Evolutionary conservation across 2,329 filamentous ascomycete species (phyloP).

Genomic region (Penicillium sp.): DNA sequence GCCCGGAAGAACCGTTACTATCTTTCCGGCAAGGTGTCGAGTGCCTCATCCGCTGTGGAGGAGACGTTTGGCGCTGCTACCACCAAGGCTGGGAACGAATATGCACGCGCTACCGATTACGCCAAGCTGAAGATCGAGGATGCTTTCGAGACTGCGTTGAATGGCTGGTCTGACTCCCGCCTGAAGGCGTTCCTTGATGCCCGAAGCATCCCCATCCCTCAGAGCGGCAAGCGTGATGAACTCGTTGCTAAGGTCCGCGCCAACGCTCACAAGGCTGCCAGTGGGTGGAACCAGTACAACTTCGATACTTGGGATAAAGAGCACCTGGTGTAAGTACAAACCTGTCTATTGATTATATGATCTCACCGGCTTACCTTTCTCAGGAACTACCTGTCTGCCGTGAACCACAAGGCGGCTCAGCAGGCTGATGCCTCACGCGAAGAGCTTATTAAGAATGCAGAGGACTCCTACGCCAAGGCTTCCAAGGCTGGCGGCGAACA

Average conservation of each 20-base stretch:
- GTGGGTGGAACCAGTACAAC: constrained; percentile 70
- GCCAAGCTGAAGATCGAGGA: constrained; percentile 63
- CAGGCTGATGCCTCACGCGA: constrained; percentile 67
- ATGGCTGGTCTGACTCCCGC: constrained; percentile 71
- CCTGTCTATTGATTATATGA: neutral
- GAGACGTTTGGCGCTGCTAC: constrained; percentile 67
- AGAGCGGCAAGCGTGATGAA: constrained; percentile 68
- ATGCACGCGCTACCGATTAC: constrained; percentile 71
- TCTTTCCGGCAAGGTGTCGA: constrained; percentile 49
- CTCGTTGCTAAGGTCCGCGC: constrained; percentile 73
- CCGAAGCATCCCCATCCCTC: constrained; percentile 72
- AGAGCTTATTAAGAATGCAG: constrained; percentile 64
- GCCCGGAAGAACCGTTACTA: constrained; percentile 83
- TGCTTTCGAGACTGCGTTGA: constrained; percentile 63
- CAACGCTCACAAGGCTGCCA: constrained; percentile 67
- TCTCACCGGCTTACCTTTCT: constrained; percentile 41
- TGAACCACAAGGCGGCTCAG: constrained; percentile 57
- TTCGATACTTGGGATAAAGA: constrained; percentile 75
- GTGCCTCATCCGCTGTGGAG: constrained; percentile 51
- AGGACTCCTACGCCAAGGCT: constrained; percentile 48
- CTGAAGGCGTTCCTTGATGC: constrained; percentile 77
- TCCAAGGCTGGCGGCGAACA: constrained; percentile 48
- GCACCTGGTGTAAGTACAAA: constrained; percentile 59
- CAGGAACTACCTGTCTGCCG: constrained; percentile 51
- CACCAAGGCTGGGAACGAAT: constrained; percentile 72